phyloP scores from a whole-genome alignment of 495 filamentous ascomycete species.

The Podospora pseudocomata region DNA sequence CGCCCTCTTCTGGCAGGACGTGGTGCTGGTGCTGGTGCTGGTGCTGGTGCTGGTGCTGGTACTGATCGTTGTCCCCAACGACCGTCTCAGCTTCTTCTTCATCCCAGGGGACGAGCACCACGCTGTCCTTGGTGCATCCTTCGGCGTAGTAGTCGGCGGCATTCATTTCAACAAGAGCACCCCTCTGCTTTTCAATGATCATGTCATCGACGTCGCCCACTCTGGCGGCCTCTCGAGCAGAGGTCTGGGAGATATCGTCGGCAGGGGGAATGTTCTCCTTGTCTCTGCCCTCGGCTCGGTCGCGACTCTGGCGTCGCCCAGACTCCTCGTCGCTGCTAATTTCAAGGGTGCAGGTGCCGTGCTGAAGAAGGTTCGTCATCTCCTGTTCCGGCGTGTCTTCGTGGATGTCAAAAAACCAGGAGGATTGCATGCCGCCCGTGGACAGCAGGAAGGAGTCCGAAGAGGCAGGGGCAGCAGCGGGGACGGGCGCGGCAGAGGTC shows the following conservation, averaged over 20 bases:
- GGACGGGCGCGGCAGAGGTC: slow-evolving; percentile 11
- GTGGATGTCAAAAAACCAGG: slow-evolving; percentile 93
- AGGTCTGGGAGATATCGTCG: slow-evolving; percentile 55
- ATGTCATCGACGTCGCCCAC: slow-evolving; percentile 33
- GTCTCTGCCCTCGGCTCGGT: slow-evolving; percentile 57
- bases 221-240: slow-evolving; percentile 20
- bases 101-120: slow-evolving; percentile 56
- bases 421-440: slow-evolving; percentile 52
- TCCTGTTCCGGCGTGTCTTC: slow-evolving; percentile 88
- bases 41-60: slow-evolving; percentile 14
- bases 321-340: slow-evolving; percentile 69
- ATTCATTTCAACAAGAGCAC: slow-evolving; percentile 66
- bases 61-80: slow-evolving; percentile 16
- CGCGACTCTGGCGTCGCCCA: slow-evolving; percentile 50
- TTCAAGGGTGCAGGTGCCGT: slow-evolving; percentile 80
- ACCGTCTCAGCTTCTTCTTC: slow-evolving; percentile 41
- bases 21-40: slow-evolving; percentile 4
- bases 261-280: slow-evolving; percentile 90
- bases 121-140: slow-evolving; percentile 60
- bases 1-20: background rate
- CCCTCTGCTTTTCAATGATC: slow-evolving; percentile 54
- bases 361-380: slow-evolving; percentile 85
- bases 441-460: slow-evolving; percentile 20
- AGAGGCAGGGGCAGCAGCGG: background rate
- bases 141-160: slow-evolving; percentile 69